Evolutionary conservation across 1,139 yeast genomes (phyloP).

Genomic region (Arxiozyma telluris): DNA sequence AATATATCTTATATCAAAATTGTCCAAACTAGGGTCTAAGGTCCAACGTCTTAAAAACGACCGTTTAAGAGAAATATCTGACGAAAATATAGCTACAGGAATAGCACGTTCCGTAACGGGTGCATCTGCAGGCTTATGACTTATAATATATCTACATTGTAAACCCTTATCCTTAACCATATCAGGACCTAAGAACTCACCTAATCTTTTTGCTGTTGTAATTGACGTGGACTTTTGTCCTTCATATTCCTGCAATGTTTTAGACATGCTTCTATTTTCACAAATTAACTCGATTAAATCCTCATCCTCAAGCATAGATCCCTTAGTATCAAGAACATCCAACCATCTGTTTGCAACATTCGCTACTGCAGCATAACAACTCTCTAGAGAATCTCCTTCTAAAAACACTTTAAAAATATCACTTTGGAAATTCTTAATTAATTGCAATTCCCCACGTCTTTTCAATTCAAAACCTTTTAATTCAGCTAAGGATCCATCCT

Average conservation of each 20-base stretch:
- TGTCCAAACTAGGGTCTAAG: constrained; percentile 64
- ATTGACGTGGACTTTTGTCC: constrained; percentile 90
- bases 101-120: constrained; percentile 96
- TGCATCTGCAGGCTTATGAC: constrained; percentile 72
- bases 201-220: constrained; percentile 86
- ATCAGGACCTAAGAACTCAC: constrained; percentile 93
- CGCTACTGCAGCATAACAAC: constrained; percentile 85
- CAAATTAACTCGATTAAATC: constrained; percentile 92
- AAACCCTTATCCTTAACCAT: constrained; percentile 96
- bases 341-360: constrained; percentile 92
- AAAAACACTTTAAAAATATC: constrained; percentile 87
- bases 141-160: constrained; percentile 89
- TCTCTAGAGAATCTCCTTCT: constrained; percentile 69
- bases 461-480: constrained; percentile 94
- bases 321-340: constrained; percentile 83
- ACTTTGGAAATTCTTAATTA: constrained; percentile 90
- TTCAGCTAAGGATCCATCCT: constrained; percentile 90
- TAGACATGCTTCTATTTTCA: constrained; percentile 94
- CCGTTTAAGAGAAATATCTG: constrained; percentile 54
- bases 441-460: constrained; percentile 90
- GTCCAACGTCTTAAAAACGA: constrained; percentile 80
- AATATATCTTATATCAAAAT: constrained; percentile 80
- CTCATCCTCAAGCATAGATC: constrained; percentile 82
- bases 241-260: constrained; percentile 80
- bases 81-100: constrained; percentile 91